Evolutionary conservation across 108 stramenopile species (phyloP), one percentile per base, ranked within the genome.

Genomic region (Asterionellopsis glacialis): DNA sequence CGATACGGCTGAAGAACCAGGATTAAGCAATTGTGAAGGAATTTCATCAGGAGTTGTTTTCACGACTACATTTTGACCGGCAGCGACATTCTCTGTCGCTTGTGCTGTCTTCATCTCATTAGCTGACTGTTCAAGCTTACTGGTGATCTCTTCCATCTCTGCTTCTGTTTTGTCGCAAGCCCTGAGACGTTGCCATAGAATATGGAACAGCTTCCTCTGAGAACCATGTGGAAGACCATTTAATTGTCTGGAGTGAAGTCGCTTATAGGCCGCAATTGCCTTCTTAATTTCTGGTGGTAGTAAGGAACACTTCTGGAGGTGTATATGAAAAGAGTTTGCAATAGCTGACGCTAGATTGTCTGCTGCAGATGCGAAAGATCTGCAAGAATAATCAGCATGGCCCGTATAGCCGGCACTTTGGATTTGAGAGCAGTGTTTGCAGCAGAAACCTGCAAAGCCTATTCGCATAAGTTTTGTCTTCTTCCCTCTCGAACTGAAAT

Each of bases 381-480:
- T 65, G 63, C 75, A 79, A 21, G 63, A 57, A 25, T 60, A 55
- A 2, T 63, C 41, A 26, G 7, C 59, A 5, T 18, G 14, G 3
- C 21, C 13, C 3, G 45, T 33, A 14, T 42, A 50, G 10, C 42
- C 61, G 19, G 33, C 9, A 22, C 14, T 61, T 18, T 27, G 7
- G 6, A 55, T 57, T 64, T 0, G 44, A 11, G 44, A 15, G 62
- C 81, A 82, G 48, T 82, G 77, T 2, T 77, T 77, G 62, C 82
- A 83, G 43, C 77, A 79, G 48, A 79, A 79, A n/a, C 82, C 82
- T 5, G 82, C 63, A 54, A 76, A 70, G 25, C 82, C 82, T 9
- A 76, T 12, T 48, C 72, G 68, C 75, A 83, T 71, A 47, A 55
- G n/a, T 42, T 65, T 68, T 10, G 72, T 72, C 57, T 73, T 73